Conservation (phyloP, 257 asterid genomes). For the Misopates orontium region DNA sequence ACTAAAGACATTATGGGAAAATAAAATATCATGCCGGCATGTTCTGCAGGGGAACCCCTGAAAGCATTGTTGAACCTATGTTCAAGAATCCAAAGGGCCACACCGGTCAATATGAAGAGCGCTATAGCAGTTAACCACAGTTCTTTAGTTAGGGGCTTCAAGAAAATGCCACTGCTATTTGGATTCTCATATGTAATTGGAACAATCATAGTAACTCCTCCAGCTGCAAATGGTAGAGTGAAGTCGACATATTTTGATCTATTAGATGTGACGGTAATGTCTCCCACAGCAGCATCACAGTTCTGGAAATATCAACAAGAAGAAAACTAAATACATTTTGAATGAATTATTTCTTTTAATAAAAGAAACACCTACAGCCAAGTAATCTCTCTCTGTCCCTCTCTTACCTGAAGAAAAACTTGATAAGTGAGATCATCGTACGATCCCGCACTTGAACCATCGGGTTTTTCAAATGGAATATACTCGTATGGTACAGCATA, state of each 20-base stretch:
- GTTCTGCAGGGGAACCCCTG: conserved; percentile 15
- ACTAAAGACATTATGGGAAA: conserved; percentile 5
- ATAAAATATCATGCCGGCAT: conserved; percentile 1
- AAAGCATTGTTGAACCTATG: conserved; percentile 30
- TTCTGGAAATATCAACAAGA: conserved; percentile 31
- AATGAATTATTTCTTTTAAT: background rate
- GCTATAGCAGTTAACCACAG: conserved; percentile 42
- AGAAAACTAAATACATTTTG: background rate
- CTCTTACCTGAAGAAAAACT: conserved; percentile 27
- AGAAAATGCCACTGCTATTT: conserved; percentile 32
- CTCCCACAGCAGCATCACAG: conserved; percentile 49
- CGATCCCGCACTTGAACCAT: background rate
- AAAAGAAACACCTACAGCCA: background rate
- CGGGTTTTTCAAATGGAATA: conserved; percentile 10
- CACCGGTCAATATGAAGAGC: conserved; percentile 10
- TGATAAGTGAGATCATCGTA: conserved; percentile 21
- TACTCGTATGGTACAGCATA: conserved; percentile 7
- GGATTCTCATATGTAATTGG: conserved; percentile 30
- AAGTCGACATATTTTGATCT: conserved; percentile 49
- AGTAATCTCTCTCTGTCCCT: background rate
- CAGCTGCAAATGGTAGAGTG: conserved; percentile 42
- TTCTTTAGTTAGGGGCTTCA: conserved; percentile 39
- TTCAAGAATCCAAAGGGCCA: background rate
- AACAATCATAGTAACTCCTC: conserved; percentile 41
- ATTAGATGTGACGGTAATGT: conserved; percentile 40